Evolutionary conservation across 2,329 filamentous ascomycete genomes (phyloP), one percentile per base, ranked within the genome.

Genomic region (Hypoxylon sp.): DNA sequence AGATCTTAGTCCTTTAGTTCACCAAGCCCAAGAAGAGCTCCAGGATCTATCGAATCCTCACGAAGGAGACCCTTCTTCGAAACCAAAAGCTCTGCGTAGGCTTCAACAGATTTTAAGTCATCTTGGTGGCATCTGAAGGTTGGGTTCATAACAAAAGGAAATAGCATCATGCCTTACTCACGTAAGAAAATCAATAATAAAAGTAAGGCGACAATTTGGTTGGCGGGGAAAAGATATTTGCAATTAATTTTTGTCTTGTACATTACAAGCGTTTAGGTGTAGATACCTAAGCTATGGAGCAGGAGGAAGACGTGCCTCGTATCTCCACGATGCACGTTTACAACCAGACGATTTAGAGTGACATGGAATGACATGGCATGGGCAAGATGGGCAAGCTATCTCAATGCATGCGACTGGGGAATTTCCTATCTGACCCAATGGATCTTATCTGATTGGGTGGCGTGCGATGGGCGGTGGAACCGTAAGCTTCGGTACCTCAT

Each of bases 11-110:
- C 75, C 79, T 3, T 70, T 87, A 23, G 78, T 84, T 7, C 71
- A 75, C 38, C 76, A 81, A 53, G 86, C 86, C 3, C 73, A 72
- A 48, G 69, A 70, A 34, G 86, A 89, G 64, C 67, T 88, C 13
- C 71, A 78, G 36, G 66, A 73, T 17, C 66, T 77, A 16, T 65
- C 71, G 42, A 61, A 66, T 19, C 46, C 50, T 8, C 31, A 55
- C 23, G 55, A 55, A 11, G 60, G 60, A 25, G 56, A 58, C 26
- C 61, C 48, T 6, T 57, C 63, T 9, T 59, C 67, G 7, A 59
- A 63, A 48, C 61, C 71, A 3, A 69, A 62, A 29, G 73, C 74
- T 2, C 57, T 77, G 5, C 62, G 67, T 35, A 67, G 74, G 26
- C 67, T 77, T 11, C 69, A 67, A 30, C 69, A 71, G 51, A 72